A percentile compares a stretch with the other conserved stretches of the same genome.
These are phyloP conservation scores for Lyophyllum shimeji DNA, from an alignment of 768 basidiomycete genomes.

Conservation along the genomic window DNA sequence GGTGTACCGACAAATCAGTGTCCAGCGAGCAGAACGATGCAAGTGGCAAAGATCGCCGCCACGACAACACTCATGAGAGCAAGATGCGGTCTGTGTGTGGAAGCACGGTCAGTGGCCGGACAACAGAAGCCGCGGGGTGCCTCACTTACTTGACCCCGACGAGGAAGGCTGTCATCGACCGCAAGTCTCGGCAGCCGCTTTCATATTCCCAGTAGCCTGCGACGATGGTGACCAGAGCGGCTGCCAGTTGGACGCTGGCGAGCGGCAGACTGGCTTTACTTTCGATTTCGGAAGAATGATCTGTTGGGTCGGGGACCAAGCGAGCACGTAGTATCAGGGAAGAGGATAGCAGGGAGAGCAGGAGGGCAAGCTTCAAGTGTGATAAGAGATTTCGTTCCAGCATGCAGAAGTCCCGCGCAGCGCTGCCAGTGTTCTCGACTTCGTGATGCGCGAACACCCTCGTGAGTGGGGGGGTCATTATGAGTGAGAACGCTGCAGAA, in stretches of 20 bases:
- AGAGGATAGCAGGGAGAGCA: slow-evolving; percentile 62
- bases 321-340: slow-evolving; percentile 64
- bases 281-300: slow-evolving; percentile 11
- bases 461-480: background rate
- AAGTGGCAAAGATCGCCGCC: slow-evolving; percentile 48
- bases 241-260: slow-evolving; percentile 51
- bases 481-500: background rate
- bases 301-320: slow-evolving; percentile 43
- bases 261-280: slow-evolving; percentile 40
- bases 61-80: slow-evolving; percentile 51
- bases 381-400: slow-evolving; percentile 74
- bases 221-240: slow-evolving; percentile 51
- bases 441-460: slow-evolving; percentile 22
- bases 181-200: slow-evolving; percentile 54
- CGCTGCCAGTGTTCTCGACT: slow-evolving; percentile 52
- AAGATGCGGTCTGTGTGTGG: slow-evolving; percentile 43
- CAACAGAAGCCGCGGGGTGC: background rate
- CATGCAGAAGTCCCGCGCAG: slow-evolving; percentile 77
- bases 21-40: slow-evolving; percentile 46
- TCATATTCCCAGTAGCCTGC: slow-evolving; percentile 71
- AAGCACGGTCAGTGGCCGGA: slow-evolving; percentile 1
- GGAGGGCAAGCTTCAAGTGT: slow-evolving; percentile 63
- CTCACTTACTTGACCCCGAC: slow-evolving; percentile 51
- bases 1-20: slow-evolving; percentile 5
- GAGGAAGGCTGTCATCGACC: slow-evolving; percentile 59